Base-by-base conservation (phyloP, 257 asterid genomes). In the Handroanthus guayacan region DNA sequence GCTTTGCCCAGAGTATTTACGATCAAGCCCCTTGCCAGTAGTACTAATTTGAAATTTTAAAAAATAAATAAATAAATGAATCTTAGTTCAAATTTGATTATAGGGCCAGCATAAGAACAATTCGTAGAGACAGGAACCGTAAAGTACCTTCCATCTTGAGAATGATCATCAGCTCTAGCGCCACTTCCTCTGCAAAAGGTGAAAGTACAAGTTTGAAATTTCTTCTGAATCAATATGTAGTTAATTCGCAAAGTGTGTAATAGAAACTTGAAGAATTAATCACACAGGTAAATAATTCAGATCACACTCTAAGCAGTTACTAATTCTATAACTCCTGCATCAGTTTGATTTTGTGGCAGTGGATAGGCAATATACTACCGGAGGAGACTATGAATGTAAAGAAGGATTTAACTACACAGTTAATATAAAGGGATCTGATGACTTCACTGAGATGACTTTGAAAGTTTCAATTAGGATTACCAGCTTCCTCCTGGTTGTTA, bases 121-220 rank as follows among this genome's bases (percentile, higher is more conserved):
- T 41, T 58, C 20, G 64, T 62, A 18, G 66, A 64, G 60, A 58
- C 36, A 55, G 62, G 48, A 25, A 38, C 63, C 69, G n/a, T 11
- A 61, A 61, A 62, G 57, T 81, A 95, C 98, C 99, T 91, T 89
- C 96, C 97, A 78, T 93, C 93, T 65, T 87, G 98, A 78, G 91
- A 84, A 58, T 77, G 89, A 76, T 90, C 97, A 75, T 87, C 97
- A 75, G 90, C 89, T 84, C 74, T 87, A 57, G 90, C 89, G 47
- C 88, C 90, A 81, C 89, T 92, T 80, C 88, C 96, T 77, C 97
- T 94, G 88, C 80, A 70, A 56, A 58, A 10, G 58, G 39, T 45
- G 39, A 66, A 78, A 75, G 58, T 18, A 47, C 38, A 38, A 34
- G 31, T 50, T 54, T 67, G 52, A 31, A 56, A 50, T 18, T 14